phyloP scores from a whole-genome alignment of 345 rosid species.

The Clarkia xantiana region DNA sequence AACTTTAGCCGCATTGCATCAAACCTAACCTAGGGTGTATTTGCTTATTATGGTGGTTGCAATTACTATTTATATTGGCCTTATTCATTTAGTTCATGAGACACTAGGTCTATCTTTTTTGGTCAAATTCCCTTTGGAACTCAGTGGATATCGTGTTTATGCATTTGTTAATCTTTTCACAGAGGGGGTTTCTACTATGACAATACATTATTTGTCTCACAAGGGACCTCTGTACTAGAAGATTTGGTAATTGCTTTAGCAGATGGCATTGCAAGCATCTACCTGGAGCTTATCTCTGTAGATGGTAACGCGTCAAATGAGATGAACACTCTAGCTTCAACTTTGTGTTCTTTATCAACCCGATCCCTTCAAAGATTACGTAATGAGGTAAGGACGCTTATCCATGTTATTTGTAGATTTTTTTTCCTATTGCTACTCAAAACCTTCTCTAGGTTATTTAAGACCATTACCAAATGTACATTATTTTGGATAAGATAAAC shows the following conservation, averaged over 20 bases:
- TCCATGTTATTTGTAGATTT: background rate
- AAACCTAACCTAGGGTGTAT: background rate
- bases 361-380: conserved; percentile 74
- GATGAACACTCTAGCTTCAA: conserved; percentile 34
- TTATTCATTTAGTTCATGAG: background rate
- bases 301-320: conserved; percentile 64
- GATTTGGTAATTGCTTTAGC: conserved; percentile 78
- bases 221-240: conserved; percentile 67
- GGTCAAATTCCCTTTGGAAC: background rate
- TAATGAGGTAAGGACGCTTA: conserved; percentile 46
- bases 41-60: background rate
- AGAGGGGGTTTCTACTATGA: conserved; percentile 44
- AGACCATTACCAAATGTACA: too few relatives aligned
- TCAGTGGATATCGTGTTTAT: conserved; percentile 8
- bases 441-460: too few relatives aligned
- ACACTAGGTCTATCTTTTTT: background rate
- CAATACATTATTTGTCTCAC: conserved; percentile 32
- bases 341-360: conserved; percentile 66
- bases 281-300: conserved; percentile 83
- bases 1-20: background rate
- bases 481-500: too few relatives aligned
- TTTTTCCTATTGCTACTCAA: too few relatives aligned
- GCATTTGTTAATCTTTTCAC: conserved; percentile 12
- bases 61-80: background rate
- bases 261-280: conserved; percentile 66